phyloP scores from a whole-genome alignment of 1,139 yeast genomes.

The Geotrichum candidum region DNA sequence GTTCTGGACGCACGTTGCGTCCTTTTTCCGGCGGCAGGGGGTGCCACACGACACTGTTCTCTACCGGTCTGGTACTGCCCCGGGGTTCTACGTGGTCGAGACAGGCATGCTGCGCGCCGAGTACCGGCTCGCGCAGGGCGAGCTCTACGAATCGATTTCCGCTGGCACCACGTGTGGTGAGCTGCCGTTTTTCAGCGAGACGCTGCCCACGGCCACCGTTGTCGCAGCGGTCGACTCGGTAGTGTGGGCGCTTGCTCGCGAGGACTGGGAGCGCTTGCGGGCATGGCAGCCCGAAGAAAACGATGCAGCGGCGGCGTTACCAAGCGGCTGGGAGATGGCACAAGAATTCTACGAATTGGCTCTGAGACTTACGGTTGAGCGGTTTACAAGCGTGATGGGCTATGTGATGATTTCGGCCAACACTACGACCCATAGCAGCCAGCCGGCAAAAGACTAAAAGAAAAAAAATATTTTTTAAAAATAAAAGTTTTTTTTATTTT shows the following conservation, averaged over 20 bases:
- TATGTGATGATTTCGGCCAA: conserved; percentile 29
- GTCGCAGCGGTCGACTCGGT: conserved; percentile 50
- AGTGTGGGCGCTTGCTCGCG: conserved; percentile 63
- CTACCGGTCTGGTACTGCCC: conserved; percentile 28
- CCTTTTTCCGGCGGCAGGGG: conserved; percentile 47
- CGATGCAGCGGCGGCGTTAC: background rate
- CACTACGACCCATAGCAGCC: background rate
- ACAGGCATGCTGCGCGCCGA: conserved; percentile 67
- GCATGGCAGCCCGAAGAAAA: conserved; percentile 35
- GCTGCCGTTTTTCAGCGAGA: conserved; percentile 47
- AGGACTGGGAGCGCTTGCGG: conserved; percentile 42
- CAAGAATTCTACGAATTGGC: conserved; percentile 64
- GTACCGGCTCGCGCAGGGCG: conserved; percentile 49
- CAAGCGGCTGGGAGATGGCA: conserved; percentile 47
- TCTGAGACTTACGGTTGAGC: conserved; percentile 58
- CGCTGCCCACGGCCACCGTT: conserved; percentile 35
- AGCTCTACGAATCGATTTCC: conserved; percentile 66
- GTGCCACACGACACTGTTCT: conserved; percentile 43
- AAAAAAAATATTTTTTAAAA: too few species aligned
- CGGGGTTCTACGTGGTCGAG: conserved; percentile 60
- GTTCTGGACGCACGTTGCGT: conserved; percentile 52
- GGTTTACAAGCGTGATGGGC: conserved; percentile 48
- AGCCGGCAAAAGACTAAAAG: too few species aligned
- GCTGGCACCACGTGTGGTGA: conserved; percentile 93
- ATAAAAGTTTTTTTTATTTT: too few species aligned